Base-by-base conservation (phyloP, 345 rosid genomes). In the Lepidium didymum region DNA sequence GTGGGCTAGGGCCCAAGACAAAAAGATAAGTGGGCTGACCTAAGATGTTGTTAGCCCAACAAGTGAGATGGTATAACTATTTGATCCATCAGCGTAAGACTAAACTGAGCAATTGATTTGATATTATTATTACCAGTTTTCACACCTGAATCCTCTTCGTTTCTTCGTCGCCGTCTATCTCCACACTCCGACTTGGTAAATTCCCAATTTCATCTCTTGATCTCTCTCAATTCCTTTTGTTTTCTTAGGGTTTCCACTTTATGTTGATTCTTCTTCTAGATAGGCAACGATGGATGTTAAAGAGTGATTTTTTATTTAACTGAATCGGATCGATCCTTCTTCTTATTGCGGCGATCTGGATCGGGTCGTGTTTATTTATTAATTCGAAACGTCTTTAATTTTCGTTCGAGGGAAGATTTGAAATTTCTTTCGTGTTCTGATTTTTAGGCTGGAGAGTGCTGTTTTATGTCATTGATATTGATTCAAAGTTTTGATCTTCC, bases 171-270 rank as follows among this genome's bases (percentile, higher is more conserved):
- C 40, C 70, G 33, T 71, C 69, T 16, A 14, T 47, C 41, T 43
- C 68, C 37, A 42, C 36, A 37, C 42, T 72, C 57, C 45, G 66
- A 73, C 67, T 50, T 65, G 72, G 77, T 73, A 73, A 49, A 44
- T 64, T 44, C 36, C 14, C 9, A 15, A 13, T 25, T 27, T 42
- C 46, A 56, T 56, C 31, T 43, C 7, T 62, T 31, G 23, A 13
- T 70, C 44, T 64, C 56, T 42, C 44, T 37, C 33, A 29, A 5
- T 25, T 64, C 29, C 45, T 34, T 43, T 35, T 7, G 2, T 5
- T 33, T 60, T 60, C 10, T 3, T 7, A 8, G 23, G 11, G 5
- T 25, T 41, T 38, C 10, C 8, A 12, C 0, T 33, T 23, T 38
- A 12, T n/a, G 7, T 19, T 16, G 35, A 33, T 55, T 6, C 44